phyloP scores from a whole-genome alignment of 805 yeast genomes.

The Candida ponderosae region DNA sequence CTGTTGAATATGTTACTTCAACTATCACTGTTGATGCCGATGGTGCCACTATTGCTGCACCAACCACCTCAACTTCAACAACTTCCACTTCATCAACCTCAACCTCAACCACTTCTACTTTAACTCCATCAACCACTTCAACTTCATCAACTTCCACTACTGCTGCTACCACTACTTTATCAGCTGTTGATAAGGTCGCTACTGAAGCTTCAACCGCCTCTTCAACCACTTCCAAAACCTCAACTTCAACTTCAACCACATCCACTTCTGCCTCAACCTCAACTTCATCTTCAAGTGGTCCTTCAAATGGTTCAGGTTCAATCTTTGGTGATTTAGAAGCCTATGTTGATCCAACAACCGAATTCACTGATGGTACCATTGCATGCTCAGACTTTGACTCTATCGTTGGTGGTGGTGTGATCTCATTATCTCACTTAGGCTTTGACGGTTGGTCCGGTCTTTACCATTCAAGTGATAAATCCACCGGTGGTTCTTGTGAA shows the following conservation, averaged over 20 bases:
- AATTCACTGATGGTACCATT: slow-evolving; percentile 64
- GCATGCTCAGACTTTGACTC: slow-evolving; percentile 66
- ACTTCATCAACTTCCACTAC: slow-evolving; percentile 21
- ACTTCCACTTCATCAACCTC: slow-evolving; percentile 7
- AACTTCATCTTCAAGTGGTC: slow-evolving; percentile 20
- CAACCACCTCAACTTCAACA: slow-evolving; percentile 17
- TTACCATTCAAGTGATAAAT: slow-evolving; percentile 44
- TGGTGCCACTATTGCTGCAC: slow-evolving; percentile 34
- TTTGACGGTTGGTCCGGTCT: slow-evolving; percentile 84
- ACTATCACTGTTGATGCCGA: slow-evolving; percentile 44
- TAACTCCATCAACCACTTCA: slow-evolving; percentile 14
- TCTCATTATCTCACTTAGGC: slow-evolving; percentile 62
- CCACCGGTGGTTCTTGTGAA: slow-evolving; percentile 56
- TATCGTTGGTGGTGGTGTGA: slow-evolving; percentile 65
- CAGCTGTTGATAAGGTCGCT: slow-evolving; percentile 17
- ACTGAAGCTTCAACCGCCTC: slow-evolving; percentile 11
- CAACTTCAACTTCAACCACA: slow-evolving; percentile 14
- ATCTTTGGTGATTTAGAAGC: slow-evolving; percentile 50
- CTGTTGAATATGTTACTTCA: slow-evolving; percentile 44
- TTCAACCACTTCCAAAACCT: slow-evolving; percentile 13
- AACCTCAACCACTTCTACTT: slow-evolving; percentile 4
- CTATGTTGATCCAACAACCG: slow-evolving; percentile 47
- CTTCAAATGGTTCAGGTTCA: slow-evolving; percentile 25
- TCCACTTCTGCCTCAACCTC: slow-evolving; percentile 16
- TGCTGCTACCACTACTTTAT: slow-evolving; percentile 16